Base-by-base conservation (phyloP, 75 land plant species). In the Adiantum capillusveneris region DNA sequence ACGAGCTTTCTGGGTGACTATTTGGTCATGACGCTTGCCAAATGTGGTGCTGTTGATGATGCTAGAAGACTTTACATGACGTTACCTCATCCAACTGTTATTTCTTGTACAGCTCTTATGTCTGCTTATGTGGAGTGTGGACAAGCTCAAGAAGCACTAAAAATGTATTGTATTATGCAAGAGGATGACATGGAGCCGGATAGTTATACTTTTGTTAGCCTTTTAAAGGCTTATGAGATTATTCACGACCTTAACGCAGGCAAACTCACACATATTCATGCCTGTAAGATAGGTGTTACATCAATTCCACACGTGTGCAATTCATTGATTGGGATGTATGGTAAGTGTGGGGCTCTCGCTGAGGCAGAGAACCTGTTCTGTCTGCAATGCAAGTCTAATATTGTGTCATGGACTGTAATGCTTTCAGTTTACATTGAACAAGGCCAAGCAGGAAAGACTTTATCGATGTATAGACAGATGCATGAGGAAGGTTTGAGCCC, bases 31-130 rank as follows among this genome's bases (percentile, higher is more conserved):
- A 71, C 77, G 75, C 77, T 77, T 62, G 58, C 78, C 6, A 77
- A 74, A 44, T 77, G 85, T 59, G 43, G 57, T 37, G 66, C 45
- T 22, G 26, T 77, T 42, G 72, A 71, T n/a, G 65, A 66, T 61
- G 78, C 85, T 0, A 70, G 55, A 44, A 57, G 57, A 58, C 68
- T 82, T 0, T 82, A 74, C 57, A 56, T 62, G 29, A 16, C 22
- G 1, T 44, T 71, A 25, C 63, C 59, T 49, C 75, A 77, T 29
- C 74, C 48, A 65, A 74, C 77, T 48, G 29, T 58, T 53, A 70
- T 77, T 13, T 53, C 69, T 14, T 82, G 85, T 77, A 82, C 77
- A 70, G 71, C 85, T 11, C 57, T 82, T 65, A 68, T 82, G 31
- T 68, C 72, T 19, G 71, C 75, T 57, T 71, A 62, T 71, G 63